Base-by-base conservation (phyloP, 179 eudicot genomes). In the Beta lomatogona region DNA sequence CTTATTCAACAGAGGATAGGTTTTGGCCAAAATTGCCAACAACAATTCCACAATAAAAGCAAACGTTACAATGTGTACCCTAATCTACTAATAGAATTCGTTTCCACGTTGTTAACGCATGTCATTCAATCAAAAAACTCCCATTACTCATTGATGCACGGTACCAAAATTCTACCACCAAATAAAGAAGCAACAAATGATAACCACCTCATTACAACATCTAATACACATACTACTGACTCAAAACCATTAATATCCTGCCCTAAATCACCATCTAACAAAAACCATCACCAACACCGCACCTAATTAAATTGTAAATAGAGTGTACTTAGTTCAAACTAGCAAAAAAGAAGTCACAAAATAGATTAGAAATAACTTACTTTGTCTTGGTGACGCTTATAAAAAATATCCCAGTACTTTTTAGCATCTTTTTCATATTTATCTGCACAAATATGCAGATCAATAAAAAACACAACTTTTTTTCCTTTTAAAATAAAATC, bases 321-420 rank as follows among this genome's bases (percentile, higher is more conserved):
- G 19, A 46, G 44, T 44, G 11, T 9, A 18, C 28, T 46, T 59
- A 58, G 54, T 66, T 44, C 65, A 57, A 61, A 41, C 52, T 53
- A 82, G 45, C 59, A 76, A 71, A 54, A 60, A 16, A 65, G 21
- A 58, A 31, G 16, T 25, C 19, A 77, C 57, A 50, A 57, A 12
- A 69, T 70, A 83, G 66, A 79, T 80, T n/a, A 0, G 9, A 59
- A 57, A 10, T 11, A 3, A 19, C 92, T 59, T 73, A 92, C 99
- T 85, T 86, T 92, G 79, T 96, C 99, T 82, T 96, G 92, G 83
- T 96, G 99, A 55, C 87, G 97, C 80, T 90, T 96, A 88, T 96
- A 96, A 85, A 96, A 96, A 13, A 91, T 79, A 84, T 96, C 99
- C 99, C 99, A 96, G 79, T 96, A 94, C 89, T 91, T 92, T 84